Base-by-base conservation (phyloP, 257 asterid genomes). In the Hygrophila difformis region DNA sequence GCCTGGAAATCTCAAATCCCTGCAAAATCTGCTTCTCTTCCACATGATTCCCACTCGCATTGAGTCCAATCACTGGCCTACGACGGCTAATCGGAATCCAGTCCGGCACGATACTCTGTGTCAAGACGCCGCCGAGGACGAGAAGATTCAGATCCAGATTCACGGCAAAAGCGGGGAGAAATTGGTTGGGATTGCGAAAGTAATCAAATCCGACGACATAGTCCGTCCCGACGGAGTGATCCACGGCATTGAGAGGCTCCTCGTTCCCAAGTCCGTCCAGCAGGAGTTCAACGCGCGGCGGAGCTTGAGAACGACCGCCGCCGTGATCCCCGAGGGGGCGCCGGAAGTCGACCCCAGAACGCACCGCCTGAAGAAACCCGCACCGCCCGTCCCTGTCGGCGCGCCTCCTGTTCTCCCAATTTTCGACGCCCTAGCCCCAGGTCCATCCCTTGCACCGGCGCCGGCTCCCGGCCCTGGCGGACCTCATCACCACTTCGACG, bases 401-500 rank as follows among this genome's bases (percentile, higher is more conserved):
- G 58, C 92, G 0, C 79, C 94, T 1, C 93, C 96, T 0, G 73
- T 37, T 5, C 69, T 89, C 0, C 82, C 96, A 1, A 37, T 86
- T 2, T 76, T 31, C 62, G 78, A 71, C 44, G 96, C 98, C 21
- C 0, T 89, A 70, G 93, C 94, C 4, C 98, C 98, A 3, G 98
- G 96, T 1, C 98, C 98, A 0, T 75, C 93, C 0, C 68, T 89
- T 10, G 94, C 98, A 0, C 98, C 98, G 5, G 94, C 96, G 0
- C 88, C 96, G 0, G 98, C 98, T 0, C 98, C 98, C 0, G 96
- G 96, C 0, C 98, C 98, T 0, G 98, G 98, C 1, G 94, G 92
- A 3, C 85, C 79, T 8, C 93, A 70, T 74, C 87, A 71, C 68
- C 96, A 88, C 69, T 88, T 88, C 64, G 89, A 87, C 66, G 96